Percentiles rank a stretch among this genome's conserved stretches.
These are phyloP conservation scores for Zanthoxylum bungeanum DNA, from an alignment of 345 rosid genomes.

Conservation along the genomic window DNA sequence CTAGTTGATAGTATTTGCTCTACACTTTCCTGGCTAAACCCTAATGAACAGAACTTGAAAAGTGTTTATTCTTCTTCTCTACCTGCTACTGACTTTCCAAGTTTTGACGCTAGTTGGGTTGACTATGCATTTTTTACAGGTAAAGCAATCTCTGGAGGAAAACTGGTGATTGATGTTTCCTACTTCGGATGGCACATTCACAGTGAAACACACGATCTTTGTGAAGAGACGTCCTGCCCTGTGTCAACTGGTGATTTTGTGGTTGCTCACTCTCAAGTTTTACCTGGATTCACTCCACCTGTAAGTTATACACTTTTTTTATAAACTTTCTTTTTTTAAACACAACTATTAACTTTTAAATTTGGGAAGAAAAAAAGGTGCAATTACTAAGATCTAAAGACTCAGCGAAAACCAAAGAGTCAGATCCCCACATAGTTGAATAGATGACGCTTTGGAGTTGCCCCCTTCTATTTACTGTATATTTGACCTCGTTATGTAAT, in stretches of 20 bases:
- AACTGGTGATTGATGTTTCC: conserved; percentile 74
- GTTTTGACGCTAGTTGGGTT: neutral
- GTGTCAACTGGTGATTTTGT: conserved; percentile 75
- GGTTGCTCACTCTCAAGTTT: conserved; percentile 77
- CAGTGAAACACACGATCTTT: conserved; percentile 77
- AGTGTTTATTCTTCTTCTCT: neutral
- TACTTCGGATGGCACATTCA: conserved; percentile 86
- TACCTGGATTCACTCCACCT: conserved; percentile 87
- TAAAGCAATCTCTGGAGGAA: conserved; percentile 55
- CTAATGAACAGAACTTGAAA: too few species aligned
- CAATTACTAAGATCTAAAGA: neutral
- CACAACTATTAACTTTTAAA: neutral
- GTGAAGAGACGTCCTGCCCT: conserved; percentile 79
- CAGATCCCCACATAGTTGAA: too few species aligned
- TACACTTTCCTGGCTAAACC: neutral
- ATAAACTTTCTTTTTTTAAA: neutral
- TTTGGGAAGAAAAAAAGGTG: neutral
- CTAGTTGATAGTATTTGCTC: too few species aligned
- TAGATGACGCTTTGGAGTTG: neutral
- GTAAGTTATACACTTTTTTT: conserved; percentile 41
- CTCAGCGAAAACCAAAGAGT: neutral
- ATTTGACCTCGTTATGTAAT: neutral
- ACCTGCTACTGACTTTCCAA: neutral
- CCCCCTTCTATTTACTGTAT: neutral
- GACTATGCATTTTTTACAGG: conserved; percentile 27